Percentiles rank a stretch among this genome's conserved stretches.
Conservation (phyloP, 768 basidiomycete species). For the Russula dissimulans region DNA sequence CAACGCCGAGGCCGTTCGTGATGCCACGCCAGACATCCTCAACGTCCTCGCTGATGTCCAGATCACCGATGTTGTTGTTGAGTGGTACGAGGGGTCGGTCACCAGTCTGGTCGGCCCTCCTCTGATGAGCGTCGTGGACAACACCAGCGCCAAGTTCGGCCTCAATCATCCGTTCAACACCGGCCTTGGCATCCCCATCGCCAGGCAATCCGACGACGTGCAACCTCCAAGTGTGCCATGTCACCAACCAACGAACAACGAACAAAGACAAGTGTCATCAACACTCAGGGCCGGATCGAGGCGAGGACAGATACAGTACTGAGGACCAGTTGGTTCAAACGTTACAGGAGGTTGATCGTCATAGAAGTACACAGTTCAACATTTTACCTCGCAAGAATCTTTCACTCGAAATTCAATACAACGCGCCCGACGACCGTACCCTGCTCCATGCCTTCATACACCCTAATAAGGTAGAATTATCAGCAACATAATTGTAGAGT, state of each 20-base stretch:
- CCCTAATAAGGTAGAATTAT: conserved; percentile 19
- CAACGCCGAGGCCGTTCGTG: conserved; percentile 24
- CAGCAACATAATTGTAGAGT: background rate
- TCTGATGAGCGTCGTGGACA: conserved; percentile 1
- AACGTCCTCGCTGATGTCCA: conserved; percentile 25
- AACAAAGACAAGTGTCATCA: too few species aligned
- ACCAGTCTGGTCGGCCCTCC: conserved; percentile 2
- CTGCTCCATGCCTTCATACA: conserved; percentile 32
- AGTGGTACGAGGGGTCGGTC: background rate
- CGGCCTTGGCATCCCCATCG: conserved; percentile 27
- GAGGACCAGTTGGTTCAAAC: too few species aligned
- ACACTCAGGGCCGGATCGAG: background rate
- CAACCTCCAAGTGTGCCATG: conserved; percentile 5
- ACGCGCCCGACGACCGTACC: conserved; percentile 23
- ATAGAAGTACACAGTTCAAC: too few species aligned
- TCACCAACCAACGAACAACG: too few species aligned
- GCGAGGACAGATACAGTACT: too few species aligned
- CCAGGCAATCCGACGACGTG: conserved; percentile 20
- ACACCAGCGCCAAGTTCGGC: conserved; percentile 11
- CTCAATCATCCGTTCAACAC: conserved; percentile 24
- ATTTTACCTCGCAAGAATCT: background rate
- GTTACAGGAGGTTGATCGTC: too few species aligned
- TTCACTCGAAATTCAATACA: background rate
- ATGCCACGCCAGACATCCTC: conserved; percentile 32
- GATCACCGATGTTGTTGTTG: conserved; percentile 25